Evolutionary conservation across 257 asterid species (phyloP).

Genomic region (Echium plantagineum): DNA sequence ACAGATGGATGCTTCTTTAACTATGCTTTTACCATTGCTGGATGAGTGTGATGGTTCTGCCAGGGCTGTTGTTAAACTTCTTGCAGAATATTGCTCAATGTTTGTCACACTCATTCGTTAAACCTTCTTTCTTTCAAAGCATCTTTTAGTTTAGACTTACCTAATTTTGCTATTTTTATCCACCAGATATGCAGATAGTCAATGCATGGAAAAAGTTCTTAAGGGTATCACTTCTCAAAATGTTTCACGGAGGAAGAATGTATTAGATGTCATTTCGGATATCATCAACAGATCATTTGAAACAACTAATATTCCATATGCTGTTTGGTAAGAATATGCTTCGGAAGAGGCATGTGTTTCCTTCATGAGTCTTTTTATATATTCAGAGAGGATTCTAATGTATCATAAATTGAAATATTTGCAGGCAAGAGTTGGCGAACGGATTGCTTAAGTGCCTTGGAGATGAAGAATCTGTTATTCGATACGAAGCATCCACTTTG

Average conservation of each 20-base stretch:
- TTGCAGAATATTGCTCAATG: slow-evolving; percentile 77
- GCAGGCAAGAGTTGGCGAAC: slow-evolving; percentile 68
- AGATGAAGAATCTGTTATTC: slow-evolving; percentile 51
- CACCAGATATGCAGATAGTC: slow-evolving; percentile 51
- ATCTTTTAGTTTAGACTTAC: neutral
- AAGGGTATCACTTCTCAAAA: slow-evolving; percentile 40
- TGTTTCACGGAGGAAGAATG: slow-evolving; percentile 63
- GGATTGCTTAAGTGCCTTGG: slow-evolving; percentile 56
- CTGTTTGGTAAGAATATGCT: slow-evolving; percentile 35
- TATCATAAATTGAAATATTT: slow-evolving; percentile 9
- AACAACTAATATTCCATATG: slow-evolving; percentile 30
- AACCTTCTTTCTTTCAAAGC: slow-evolving; percentile 10
- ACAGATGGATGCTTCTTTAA: slow-evolving; percentile 51
- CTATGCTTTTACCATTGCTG: slow-evolving; percentile 51
- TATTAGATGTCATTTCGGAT: slow-evolving; percentile 55
- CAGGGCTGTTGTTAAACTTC: slow-evolving; percentile 69
- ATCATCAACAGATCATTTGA: slow-evolving; percentile 44
- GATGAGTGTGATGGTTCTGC: slow-evolving; percentile 83
- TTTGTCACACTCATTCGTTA: slow-evolving; percentile 19
- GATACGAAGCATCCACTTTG: slow-evolving; percentile 41
- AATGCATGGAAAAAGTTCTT: slow-evolving; percentile 51
- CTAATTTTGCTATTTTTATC: slow-evolving; percentile 17
- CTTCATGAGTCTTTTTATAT: neutral
- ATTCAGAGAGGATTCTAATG: neutral
- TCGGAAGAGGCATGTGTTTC: neutral